Evolutionary conservation across 208 protist species (phyloP).

Genomic region (Leishmania amazonensis): DNA sequence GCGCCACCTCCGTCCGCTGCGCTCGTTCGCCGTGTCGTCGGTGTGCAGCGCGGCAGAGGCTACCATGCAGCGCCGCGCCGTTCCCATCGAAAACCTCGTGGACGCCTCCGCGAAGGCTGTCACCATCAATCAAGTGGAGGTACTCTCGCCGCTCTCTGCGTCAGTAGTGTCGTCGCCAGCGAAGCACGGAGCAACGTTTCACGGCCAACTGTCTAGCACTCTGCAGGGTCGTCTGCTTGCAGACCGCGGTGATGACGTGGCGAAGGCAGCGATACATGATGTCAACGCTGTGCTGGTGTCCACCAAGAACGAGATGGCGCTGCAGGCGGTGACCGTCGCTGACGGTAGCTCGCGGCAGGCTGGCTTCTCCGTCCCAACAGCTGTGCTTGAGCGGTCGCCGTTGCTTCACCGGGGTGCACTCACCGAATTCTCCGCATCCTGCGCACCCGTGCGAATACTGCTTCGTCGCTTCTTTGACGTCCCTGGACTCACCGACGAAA

Average conservation of each 20-base stretch:
- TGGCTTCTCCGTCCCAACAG: constrained; percentile 7
- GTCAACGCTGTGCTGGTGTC: background rate
- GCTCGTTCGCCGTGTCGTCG: background rate
- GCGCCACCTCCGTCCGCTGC: background rate
- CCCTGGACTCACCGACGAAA: constrained; percentile 4
- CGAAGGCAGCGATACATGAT: constrained; percentile 1
- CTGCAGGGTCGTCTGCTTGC: background rate
- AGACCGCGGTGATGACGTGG: constrained; percentile 5
- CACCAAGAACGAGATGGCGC: background rate
- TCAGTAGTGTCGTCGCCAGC: background rate
- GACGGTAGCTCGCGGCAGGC: constrained; percentile 3
- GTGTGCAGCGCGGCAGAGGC: background rate
- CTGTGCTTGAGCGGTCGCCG: background rate
- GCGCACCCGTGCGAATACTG: constrained; percentile 7
- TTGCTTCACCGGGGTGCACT: constrained; percentile 11
- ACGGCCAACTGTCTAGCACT: background rate
- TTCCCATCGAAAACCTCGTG: background rate
- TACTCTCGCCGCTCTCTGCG: background rate
- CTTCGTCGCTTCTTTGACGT: constrained; percentile 21
- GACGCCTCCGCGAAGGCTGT: constrained; percentile 10
- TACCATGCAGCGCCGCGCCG: background rate
- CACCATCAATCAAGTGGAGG: constrained; percentile 5
- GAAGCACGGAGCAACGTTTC: background rate
- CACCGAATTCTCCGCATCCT: background rate
- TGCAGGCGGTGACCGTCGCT: constrained; percentile 4